These are phyloP conservation scores for Amanita phalloides DNA, from an alignment of 768 basidiomycete species.

Conservation along the genomic window DNA sequence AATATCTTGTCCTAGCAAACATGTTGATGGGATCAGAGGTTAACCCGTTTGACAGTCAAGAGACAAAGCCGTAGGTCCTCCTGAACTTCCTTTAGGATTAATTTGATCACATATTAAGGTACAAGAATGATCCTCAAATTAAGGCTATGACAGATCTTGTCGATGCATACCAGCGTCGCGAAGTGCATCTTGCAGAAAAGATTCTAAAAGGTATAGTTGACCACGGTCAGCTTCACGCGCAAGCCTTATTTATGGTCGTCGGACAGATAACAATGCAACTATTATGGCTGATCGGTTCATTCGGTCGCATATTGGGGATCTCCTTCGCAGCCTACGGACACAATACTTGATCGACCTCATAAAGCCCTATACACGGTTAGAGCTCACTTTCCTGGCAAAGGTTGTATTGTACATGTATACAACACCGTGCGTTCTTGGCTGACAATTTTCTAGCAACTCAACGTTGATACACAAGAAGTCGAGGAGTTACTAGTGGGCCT, in stretches of 20 bases:
- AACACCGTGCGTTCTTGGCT: not conserved
- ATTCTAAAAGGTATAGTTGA: conserved; percentile 65
- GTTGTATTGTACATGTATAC: conserved; percentile 28
- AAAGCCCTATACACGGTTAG: conserved; percentile 93
- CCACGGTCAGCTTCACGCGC: not conserved
- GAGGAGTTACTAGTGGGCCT: conserved; percentile 90
- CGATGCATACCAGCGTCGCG: conserved; percentile 90
- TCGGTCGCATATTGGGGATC: conserved; percentile 90
- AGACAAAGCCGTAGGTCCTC: conserved; percentile 86
- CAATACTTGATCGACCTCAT: conserved; percentile 97
- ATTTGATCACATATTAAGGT: conserved; percentile 32
- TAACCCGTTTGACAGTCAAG: conserved; percentile 98
- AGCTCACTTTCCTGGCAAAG: conserved; percentile 88
- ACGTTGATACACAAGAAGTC: conserved; percentile 85
- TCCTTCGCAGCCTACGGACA: conserved; percentile 86
- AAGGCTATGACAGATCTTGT: conserved; percentile 98
- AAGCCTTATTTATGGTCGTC: not conserved
- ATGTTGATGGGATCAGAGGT: conserved; percentile 98
- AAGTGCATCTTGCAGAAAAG: conserved; percentile 96
- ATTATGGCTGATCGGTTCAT: conserved; percentile 98
- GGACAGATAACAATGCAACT: conserved; percentile 79
- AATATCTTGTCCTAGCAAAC: conserved; percentile 95
- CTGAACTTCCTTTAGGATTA: not conserved
- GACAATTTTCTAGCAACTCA: conserved; percentile 66
- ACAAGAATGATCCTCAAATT: conserved; percentile 94